Evolutionary conservation across 2,329 filamentous ascomycete species (phyloP).

Genomic region (Chrysosporium queenslandicum): DNA sequence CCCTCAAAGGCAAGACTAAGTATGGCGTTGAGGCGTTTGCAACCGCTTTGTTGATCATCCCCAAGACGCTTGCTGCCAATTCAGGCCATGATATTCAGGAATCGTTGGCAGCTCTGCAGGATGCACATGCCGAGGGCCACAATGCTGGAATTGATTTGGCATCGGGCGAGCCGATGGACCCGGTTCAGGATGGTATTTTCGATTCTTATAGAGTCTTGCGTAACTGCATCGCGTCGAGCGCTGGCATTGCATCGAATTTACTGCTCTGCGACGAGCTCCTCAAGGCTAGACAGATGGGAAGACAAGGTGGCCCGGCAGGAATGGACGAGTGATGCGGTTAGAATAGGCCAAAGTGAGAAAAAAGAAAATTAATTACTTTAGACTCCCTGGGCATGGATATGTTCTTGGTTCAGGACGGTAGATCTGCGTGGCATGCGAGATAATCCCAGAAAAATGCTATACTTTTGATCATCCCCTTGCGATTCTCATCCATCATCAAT

Average conservation of each 20-base stretch:
- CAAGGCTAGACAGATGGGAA: conserved; percentile 90
- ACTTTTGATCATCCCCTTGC: not conserved
- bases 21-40: conserved; percentile 92
- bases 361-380: too few relatives aligned
- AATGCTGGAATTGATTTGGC: conserved; percentile 76
- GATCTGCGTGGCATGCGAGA: not conserved
- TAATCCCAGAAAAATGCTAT: not conserved
- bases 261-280: conserved; percentile 93
- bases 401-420: not conserved
- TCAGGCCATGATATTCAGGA: conserved; percentile 96
- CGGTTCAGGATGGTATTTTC: conserved; percentile 80
- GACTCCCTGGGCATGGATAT: not conserved
- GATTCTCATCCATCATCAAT: too few relatives aligned
- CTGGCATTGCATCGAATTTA: conserved; percentile 90
- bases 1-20: conserved; percentile 95
- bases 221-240: conserved; percentile 86
- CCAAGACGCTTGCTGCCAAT: conserved; percentile 94
- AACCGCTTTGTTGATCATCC: conserved; percentile 87
- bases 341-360: conserved; percentile 1
- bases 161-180: conserved; percentile 90
- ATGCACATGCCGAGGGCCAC: conserved; percentile 75
- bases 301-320: conserved; percentile 34
- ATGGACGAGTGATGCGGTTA: conserved; percentile 32
- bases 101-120: conserved; percentile 73
- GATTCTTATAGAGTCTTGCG: conserved; percentile 92